Conservation (phyloP, 371 early-diverging fungal genomes). For the Mortierella sp. region DNA sequence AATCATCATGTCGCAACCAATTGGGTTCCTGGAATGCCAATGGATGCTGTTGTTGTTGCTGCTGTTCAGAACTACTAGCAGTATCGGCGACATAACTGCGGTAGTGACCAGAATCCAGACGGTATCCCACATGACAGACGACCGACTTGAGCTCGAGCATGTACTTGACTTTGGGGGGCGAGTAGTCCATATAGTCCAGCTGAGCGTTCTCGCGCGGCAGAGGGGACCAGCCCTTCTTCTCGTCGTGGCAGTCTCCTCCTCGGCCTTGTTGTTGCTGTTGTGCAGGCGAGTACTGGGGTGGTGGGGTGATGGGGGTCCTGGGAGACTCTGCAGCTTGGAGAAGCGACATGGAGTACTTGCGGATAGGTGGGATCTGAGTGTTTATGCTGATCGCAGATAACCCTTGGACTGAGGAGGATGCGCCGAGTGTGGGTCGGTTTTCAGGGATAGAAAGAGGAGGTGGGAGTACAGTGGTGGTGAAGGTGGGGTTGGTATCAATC, state of each 20-base stretch:
- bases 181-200: constrained; percentile 39
- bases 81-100: constrained; percentile 63
- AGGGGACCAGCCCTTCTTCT: constrained; percentile 39
- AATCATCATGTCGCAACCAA: constrained; percentile 56
- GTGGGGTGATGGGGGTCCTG: constrained; percentile 45
- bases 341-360: constrained; percentile 47
- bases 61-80: background rate
- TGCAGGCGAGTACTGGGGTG: constrained; percentile 45
- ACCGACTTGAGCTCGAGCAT: constrained; percentile 67
- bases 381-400: constrained; percentile 29
- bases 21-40: constrained; percentile 44
- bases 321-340: constrained; percentile 38
- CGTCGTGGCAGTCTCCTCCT: constrained; percentile 6
- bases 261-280: background rate
- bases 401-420: constrained; percentile 19
- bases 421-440: constrained; percentile 15
- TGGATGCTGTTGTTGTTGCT: background rate
- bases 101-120: constrained; percentile 69
- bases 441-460: background rate
- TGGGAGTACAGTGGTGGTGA: background rate
- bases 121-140: constrained; percentile 67
- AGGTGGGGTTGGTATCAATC: background rate
- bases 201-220: constrained; percentile 14
- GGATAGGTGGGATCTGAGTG: constrained; percentile 23
- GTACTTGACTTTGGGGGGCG: constrained; percentile 58